Conservation (phyloP, 176 grass and related monocot genomes). For the Pharus latifolius region DNA sequence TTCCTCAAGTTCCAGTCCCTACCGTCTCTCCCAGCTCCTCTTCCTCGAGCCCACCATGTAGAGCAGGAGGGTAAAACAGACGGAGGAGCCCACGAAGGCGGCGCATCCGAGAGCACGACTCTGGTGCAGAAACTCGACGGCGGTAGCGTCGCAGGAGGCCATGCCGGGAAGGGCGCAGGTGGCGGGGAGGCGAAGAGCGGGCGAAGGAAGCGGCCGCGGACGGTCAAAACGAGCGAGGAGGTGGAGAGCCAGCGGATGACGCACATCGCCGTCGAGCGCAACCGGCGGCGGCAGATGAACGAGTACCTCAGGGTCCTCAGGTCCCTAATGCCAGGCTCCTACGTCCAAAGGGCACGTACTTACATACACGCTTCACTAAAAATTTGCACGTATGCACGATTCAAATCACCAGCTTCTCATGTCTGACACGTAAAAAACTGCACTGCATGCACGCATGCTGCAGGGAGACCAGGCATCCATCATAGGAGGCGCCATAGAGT, state of each 20-base stretch:
- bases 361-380: too few relatives aligned
- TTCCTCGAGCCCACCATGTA: neutral
- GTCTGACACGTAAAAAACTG: too few relatives aligned
- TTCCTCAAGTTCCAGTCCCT: conserved; percentile 71
- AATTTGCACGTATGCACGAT: too few relatives aligned
- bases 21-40: neutral
- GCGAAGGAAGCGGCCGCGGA: conserved; percentile 60
- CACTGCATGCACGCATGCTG: neutral
- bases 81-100: conserved; percentile 5
- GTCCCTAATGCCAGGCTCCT: conserved; percentile 75
- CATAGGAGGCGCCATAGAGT: conserved; percentile 93
- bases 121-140: conserved; percentile 24
- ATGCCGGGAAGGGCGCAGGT: conserved; percentile 12
- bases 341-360: conserved; percentile 72
- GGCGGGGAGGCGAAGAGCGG: conserved; percentile 47
- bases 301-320: conserved; percentile 70
- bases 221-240: conserved; percentile 68
- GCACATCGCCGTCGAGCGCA: conserved; percentile 89
- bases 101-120: conserved; percentile 33
- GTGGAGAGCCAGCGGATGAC: conserved; percentile 94
- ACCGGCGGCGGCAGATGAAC: conserved; percentile 75
- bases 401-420: too few relatives aligned
- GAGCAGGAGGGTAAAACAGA: conserved; percentile 30
- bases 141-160: neutral
- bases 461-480: conserved; percentile 97